phyloP scores from a whole-genome alignment of 2,329 filamentous ascomycete species.

The Fusarium sp. region DNA sequence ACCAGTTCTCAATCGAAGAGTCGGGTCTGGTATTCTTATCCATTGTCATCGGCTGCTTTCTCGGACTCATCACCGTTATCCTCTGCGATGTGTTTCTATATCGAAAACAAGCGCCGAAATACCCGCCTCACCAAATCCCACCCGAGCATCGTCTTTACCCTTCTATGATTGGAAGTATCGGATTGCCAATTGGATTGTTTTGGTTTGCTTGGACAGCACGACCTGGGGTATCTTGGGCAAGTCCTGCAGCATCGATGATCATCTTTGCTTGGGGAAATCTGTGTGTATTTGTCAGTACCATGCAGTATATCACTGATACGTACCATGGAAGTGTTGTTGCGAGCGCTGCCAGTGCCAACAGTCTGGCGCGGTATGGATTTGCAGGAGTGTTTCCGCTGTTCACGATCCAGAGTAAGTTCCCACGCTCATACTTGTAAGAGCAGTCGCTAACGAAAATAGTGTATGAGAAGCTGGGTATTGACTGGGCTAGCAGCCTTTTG shows the following conservation, averaged over 20 bases:
- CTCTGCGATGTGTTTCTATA: slow-evolving; percentile 55
- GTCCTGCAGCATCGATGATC: slow-evolving; percentile 59
- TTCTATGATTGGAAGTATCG: slow-evolving; percentile 65
- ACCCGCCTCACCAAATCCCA: slow-evolving; percentile 48
- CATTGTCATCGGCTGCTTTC: slow-evolving; percentile 54
- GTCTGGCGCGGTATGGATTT: slow-evolving; percentile 62
- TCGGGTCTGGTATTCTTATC: slow-evolving; percentile 55
- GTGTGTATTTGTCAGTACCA: slow-evolving; percentile 63
- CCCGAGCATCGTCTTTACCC: slow-evolving; percentile 67
- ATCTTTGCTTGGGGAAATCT: slow-evolving; percentile 68
- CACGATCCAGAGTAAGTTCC: slow-evolving; percentile 60
- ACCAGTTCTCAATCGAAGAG: slow-evolving; percentile 54
- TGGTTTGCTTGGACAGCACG: slow-evolving; percentile 68
- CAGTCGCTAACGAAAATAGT: slow-evolving; percentile 38
- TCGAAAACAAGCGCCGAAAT: slow-evolving; percentile 44
- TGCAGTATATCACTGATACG: slow-evolving; percentile 63
- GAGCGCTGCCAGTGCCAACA: slow-evolving; percentile 67
- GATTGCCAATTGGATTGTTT: slow-evolving; percentile 62
- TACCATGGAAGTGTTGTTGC: slow-evolving; percentile 64
- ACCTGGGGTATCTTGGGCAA: slow-evolving; percentile 56
- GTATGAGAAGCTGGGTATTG: slow-evolving; percentile 53
- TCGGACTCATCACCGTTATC: slow-evolving; percentile 52
- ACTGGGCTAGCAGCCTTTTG: slow-evolving; percentile 57
- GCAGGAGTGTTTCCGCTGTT: slow-evolving; percentile 68
- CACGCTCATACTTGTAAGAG: accelerated